Evolutionary conservation across 345 rosid genomes (phyloP).

Genomic region (Zanthoxylum bungeanum): DNA sequence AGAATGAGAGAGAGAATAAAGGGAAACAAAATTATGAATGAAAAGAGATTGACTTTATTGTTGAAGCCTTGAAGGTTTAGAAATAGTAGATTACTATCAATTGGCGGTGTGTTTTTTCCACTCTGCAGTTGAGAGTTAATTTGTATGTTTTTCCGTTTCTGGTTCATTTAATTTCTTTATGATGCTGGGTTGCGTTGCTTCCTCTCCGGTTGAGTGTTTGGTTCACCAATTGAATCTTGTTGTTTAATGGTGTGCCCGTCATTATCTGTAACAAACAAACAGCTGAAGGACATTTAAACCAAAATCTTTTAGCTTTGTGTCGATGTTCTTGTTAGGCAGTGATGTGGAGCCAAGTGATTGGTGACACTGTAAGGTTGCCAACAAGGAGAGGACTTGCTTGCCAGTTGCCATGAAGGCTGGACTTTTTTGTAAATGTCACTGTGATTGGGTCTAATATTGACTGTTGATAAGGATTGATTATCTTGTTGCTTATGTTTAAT

Average conservation of each 20-base stretch:
- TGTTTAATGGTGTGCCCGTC: background rate
- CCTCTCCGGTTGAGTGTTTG: background rate
- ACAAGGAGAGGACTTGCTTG: background rate
- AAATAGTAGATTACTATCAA: background rate
- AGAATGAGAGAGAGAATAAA: background rate
- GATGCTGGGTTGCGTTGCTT: constrained; percentile 3
- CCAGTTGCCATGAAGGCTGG: background rate
- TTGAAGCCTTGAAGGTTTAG: constrained; percentile 3
- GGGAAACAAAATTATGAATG: background rate
- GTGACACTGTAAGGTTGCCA: background rate
- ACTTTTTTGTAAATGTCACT: constrained; percentile 1
- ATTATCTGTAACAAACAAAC: background rate
- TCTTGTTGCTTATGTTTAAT: background rate
- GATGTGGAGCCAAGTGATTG: background rate
- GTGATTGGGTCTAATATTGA: background rate
- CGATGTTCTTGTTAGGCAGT: no score
- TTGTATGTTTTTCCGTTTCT: constrained; percentile 11
- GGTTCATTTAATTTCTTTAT: constrained; percentile 14
- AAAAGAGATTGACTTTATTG: background rate
- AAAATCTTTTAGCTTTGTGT: background rate
- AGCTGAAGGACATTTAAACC: background rate
- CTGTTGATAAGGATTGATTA: background rate
- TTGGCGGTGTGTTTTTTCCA: background rate
- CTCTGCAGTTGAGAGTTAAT: constrained; percentile 5
- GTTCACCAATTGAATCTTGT: background rate